Percentiles rank a stretch among this genome's conserved stretches.
These are phyloP conservation scores for Tetrapisispora taiwanensis DNA, from an alignment of 805 yeast genomes.

Conservation along the genomic window DNA sequence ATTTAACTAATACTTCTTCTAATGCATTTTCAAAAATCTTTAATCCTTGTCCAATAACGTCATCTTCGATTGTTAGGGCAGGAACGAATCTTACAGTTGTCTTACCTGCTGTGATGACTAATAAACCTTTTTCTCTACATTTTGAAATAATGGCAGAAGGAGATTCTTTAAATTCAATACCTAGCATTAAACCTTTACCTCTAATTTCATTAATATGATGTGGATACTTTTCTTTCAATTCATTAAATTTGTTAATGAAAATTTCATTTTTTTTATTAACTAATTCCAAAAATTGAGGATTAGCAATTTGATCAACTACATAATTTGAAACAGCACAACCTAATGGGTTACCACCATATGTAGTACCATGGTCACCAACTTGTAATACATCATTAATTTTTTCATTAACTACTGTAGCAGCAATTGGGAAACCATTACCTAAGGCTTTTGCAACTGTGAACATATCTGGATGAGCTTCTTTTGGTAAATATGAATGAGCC, in stretches of 20 bases:
- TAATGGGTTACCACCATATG: slow-evolving; percentile 94
- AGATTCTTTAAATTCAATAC: slow-evolving; percentile 62
- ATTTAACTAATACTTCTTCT: not conserved
- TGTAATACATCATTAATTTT: slow-evolving; percentile 59
- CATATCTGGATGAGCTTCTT: slow-evolving; percentile 87
- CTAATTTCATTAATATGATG: slow-evolving; percentile 57
- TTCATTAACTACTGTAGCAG: slow-evolving; percentile 83
- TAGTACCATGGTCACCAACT: slow-evolving; percentile 96
- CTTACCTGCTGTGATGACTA: slow-evolving; percentile 85
- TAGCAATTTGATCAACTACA: slow-evolving; percentile 60
- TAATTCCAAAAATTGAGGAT: slow-evolving; percentile 45
- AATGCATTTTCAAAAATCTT: slow-evolving; percentile 50
- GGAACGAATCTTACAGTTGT: slow-evolving; percentile 89
- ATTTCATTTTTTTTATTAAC: slow-evolving; percentile 54
- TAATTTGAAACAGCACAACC: slow-evolving; percentile 74
- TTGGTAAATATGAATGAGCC: slow-evolving; percentile 76
- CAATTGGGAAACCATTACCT: slow-evolving; percentile 95
- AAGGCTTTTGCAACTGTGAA: slow-evolving; percentile 91
- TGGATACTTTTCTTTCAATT: slow-evolving; percentile 47
- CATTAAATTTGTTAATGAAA: slow-evolving; percentile 41
- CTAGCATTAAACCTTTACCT: slow-evolving; percentile 84
- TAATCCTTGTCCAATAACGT: slow-evolving; percentile 60
- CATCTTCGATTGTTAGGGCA: slow-evolving; percentile 72
- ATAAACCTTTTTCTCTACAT: slow-evolving; percentile 70
- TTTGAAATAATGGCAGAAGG: slow-evolving; percentile 52